Evolutionary conservation across 129 eudicot species (phyloP).

Genomic region (Tagetes patula): DNA sequence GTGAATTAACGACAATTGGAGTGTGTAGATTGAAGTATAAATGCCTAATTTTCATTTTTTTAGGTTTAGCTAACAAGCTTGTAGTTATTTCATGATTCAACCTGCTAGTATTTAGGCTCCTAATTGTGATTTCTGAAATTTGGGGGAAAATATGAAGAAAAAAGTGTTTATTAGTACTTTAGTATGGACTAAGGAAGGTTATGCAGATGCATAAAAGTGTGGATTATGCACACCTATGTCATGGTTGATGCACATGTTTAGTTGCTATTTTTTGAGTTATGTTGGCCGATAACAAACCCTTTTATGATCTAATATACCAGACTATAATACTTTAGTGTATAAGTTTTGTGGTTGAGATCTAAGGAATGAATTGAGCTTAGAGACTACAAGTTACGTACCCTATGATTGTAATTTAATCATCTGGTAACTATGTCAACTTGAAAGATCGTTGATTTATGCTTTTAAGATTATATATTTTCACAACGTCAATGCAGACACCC

Average conservation of each 20-base stretch:
- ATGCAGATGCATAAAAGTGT: neutral
- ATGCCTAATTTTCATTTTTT: neutral
- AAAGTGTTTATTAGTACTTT: neutral
- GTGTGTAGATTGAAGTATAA: neutral
- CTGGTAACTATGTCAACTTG: neutral
- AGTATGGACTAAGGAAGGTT: neutral
- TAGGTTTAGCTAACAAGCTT: neutral
- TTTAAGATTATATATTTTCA: neutral
- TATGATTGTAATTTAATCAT: neutral
- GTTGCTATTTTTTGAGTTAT: neutral
- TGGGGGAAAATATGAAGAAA: neutral
- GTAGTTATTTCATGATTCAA: neutral
- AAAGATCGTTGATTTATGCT: slow-evolving; percentile 1
- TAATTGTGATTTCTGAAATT: neutral
- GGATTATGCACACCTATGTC: neutral
- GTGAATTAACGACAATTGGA: neutral
- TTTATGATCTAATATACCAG: neutral
- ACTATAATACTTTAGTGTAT: neutral
- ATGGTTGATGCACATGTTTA: slow-evolving; percentile 2
- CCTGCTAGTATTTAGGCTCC: neutral
- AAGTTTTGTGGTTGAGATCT: neutral
- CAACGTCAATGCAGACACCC: neutral
- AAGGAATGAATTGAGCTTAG: neutral
- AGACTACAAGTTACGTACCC: neutral
- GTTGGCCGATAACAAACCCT: neutral